Base-by-base conservation (phyloP, 1,284 basidiomycete genomes). In the Cryptococcus hybrid region DNA sequence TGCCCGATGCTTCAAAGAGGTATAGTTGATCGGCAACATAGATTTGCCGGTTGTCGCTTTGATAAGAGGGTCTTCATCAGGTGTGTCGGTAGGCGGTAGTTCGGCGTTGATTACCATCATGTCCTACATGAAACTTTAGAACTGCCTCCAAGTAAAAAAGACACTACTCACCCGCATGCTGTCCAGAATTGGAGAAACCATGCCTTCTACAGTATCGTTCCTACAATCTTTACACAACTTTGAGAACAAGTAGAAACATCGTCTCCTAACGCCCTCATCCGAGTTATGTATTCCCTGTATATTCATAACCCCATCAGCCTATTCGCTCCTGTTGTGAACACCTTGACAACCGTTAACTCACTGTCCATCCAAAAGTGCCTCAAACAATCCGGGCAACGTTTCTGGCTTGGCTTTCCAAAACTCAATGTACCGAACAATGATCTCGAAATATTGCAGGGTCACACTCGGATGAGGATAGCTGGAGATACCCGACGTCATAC, bases 321-420 rank as follows among this genome's bases (percentile, higher is more conserved):
- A 13, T 2, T 7, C 15, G 8, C 9, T 15, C 49, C 18, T 40
- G 24, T 24, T 24, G 24, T 24, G 24, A 24, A 24, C 24, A 24
- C 18, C 7, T n/a, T 18, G 42, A 24, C 30, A 15, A 24, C 24
- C 24, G 24, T 24, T 39, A 37, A 47, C 52, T 64, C 70, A 92
- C 91, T 89, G 83, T 63, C 78, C 67, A 69, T 90, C 92, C 35
- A 99, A 84, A 82, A 99, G 92, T 1, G 90, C 88, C 67, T 94
- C 88, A 49, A 99, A 80, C 4, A 91, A 86, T 34, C 90, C 88
- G 69, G 89, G 81, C 62, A 98, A 88, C 66, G 88, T 89, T 62
- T 92, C 86, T 71, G 88, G 88, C 61, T 91, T 87, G 38, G 92
- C 86, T 76, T 90, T 92, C 85, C 98, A 99, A 77, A 98, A 98